Percentiles rank a stretch among this genome's conserved stretches.
Conservation (phyloP, 139 green algal genomes). For the Chlamydomonas sp. region DNA sequence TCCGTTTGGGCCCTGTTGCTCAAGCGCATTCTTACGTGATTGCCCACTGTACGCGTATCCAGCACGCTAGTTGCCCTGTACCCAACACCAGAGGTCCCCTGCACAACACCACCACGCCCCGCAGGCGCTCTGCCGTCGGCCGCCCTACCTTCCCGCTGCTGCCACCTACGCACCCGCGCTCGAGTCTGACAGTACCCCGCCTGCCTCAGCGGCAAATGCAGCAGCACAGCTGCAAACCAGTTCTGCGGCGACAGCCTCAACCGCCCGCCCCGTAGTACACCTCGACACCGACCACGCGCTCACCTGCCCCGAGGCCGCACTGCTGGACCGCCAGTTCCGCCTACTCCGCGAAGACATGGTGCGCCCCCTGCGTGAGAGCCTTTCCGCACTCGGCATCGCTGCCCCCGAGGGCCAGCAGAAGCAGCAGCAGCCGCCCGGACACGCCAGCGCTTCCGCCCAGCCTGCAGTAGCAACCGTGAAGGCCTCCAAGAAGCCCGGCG, state of each 20-base stretch:
- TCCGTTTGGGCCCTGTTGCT: not conserved
- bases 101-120: not conserved
- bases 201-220: not conserved
- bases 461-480: not conserved
- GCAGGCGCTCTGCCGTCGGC: slow-evolving; percentile 38
- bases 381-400: slow-evolving; percentile 28
- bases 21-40: not conserved
- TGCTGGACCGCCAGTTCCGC: slow-evolving; percentile 64
- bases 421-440: not conserved
- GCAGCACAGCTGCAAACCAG: not conserved
- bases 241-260: not conserved
- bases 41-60: no score
- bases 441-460: not conserved
- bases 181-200: not conserved
- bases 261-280: not conserved
- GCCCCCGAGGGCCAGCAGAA: not conserved
- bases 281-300: not conserved
- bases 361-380: slow-evolving; percentile 37
- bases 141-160: slow-evolving; percentile 36
- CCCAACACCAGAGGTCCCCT: no score
- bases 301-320: slow-evolving; percentile 30
- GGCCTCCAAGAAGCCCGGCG: not conserved
- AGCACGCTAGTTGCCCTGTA: no score
- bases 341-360: slow-evolving; percentile 63
- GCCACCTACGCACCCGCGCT: not conserved